These are phyloP conservation scores for Zizania latifolia DNA, from an alignment of 176 grass and related monocot genomes.

Conservation along the genomic window DNA sequence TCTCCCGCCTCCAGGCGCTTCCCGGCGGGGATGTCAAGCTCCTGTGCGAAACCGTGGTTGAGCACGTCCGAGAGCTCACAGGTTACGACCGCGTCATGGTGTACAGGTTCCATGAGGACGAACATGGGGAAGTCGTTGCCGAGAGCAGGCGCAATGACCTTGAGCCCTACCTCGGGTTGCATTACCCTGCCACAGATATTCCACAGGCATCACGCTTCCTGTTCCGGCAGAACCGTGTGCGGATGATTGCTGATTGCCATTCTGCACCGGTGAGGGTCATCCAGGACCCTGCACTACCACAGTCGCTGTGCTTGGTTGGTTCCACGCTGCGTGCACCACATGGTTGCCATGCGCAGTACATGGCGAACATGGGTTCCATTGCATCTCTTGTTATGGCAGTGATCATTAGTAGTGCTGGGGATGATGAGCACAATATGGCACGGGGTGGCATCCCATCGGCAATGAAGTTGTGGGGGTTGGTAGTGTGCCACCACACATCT, in stretches of 20 bases:
- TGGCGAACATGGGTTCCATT: constrained; percentile 96
- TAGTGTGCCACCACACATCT: constrained; percentile 95
- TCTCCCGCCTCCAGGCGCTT: constrained; percentile 85
- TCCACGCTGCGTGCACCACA: constrained; percentile 83
- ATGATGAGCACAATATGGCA: constrained; percentile 44
- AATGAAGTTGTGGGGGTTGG: constrained; percentile 94
- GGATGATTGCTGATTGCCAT: constrained; percentile 89
- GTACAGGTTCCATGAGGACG: constrained; percentile 96
- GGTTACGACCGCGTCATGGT: constrained; percentile 97
- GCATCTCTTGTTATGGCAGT: constrained; percentile 92
- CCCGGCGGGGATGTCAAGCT: constrained; percentile 71
- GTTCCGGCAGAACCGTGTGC: constrained; percentile 93
- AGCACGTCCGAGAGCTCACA: constrained; percentile 84
- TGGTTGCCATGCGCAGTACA: constrained; percentile 89
- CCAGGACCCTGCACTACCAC: constrained; percentile 61
- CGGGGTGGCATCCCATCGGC: constrained; percentile 33
- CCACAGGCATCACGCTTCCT: constrained; percentile 95
- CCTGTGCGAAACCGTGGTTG: constrained; percentile 75
- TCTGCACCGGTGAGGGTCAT: constrained; percentile 65
- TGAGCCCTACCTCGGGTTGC: constrained; percentile 88
- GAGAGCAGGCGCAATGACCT: constrained; percentile 70
- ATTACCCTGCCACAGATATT: constrained; percentile 94
- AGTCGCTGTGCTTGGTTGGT: constrained; percentile 86
- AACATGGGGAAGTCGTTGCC: constrained; percentile 86
- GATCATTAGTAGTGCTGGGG: constrained; percentile 68